Base-by-base conservation (phyloP, 306 rosid genomes). In the Hylodesmum podocarpum region DNA sequence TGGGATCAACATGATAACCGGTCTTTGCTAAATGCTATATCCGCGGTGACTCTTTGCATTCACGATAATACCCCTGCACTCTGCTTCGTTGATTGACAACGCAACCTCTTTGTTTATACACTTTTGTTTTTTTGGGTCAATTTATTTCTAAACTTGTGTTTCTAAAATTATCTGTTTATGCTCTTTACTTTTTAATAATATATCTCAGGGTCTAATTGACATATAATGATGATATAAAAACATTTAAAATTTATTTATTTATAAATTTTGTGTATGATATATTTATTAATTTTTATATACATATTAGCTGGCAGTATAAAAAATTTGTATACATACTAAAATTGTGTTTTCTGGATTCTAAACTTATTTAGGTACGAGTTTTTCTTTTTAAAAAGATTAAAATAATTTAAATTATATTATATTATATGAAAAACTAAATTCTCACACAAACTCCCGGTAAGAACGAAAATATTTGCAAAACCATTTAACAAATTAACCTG, bases 1-100 rank as follows among this genome's bases (percentile, higher is more conserved):
- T 0, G 66, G 82, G 86, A 28, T 36, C 86, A 41, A 55, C 72
- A 24, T 4, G 1, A 39, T 37, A 15, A 37, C 1, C 81, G 63
- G 46, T 29, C 67, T 2, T 25, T 1, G 4, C 21, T 44, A 50
- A 81, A 74, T 16, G n/a, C 76, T 10, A 1, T 72, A 3, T 22
- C 64, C 46, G 43, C 65, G 4, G 2, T 8, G 13, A 12, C 9
- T 47, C 5, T 71, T 0, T 61, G 0, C 1, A 43, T 43, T 21
- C 31, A 33, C 67, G 3, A 61, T 33, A 61, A 16, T 61, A 33
- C 65, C 65, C 64, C 11, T 5, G 0, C 10, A 0, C 63, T 1
- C 9, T 55, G 61, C 2, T 53, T 29, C n/a, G 6, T 1, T 53
- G 1, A 1, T 53, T 21, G 3, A 55, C 63, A 24, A 33, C 7